phyloP scores from a whole-genome alignment of 2,329 filamentous ascomycete genomes.

The Bretziella fagacearum region DNA sequence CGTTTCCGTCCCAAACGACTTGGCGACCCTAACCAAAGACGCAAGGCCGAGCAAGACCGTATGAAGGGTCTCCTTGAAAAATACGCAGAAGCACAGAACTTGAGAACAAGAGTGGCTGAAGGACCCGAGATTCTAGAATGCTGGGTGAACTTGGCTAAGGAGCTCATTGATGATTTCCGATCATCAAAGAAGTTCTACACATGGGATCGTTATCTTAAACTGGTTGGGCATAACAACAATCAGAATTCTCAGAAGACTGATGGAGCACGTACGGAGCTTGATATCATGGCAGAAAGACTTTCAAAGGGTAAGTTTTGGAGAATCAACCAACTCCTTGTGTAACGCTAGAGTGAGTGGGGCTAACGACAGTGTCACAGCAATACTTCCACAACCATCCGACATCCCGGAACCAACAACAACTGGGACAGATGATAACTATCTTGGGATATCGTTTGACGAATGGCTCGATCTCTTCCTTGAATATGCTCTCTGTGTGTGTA shows the following conservation, averaged over 20 bases:
- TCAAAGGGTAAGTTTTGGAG: conserved; percentile 31
- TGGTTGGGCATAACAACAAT: conserved; percentile 27
- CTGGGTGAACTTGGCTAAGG: conserved; percentile 43
- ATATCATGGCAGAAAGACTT: conserved; percentile 39
- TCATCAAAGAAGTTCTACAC: conserved; percentile 47
- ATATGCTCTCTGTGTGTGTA: conserved; percentile 63
- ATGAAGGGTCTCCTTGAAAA: conserved; percentile 25
- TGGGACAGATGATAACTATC: conserved; percentile 32
- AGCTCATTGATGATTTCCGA: conserved; percentile 46
- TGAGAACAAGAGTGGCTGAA: conserved; percentile 27
- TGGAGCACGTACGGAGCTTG: conserved; percentile 28
- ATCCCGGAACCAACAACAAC: not conserved
- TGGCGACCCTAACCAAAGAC: conserved; percentile 28
- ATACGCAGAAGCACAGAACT: conserved; percentile 28
- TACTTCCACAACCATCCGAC: conserved; percentile 15
- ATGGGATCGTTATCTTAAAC: conserved; percentile 47
- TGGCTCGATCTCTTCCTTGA: conserved; percentile 89
- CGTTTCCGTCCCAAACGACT: conserved; percentile 31
- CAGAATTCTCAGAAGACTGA: conserved; percentile 16
- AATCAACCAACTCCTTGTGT: not conserved
- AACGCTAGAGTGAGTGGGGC: not conserved
- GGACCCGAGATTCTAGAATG: conserved; percentile 27
- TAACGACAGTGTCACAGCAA: conserved; percentile 5
- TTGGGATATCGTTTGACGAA: conserved; percentile 61
- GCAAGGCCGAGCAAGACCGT: conserved; percentile 28